phyloP scores from a whole-genome alignment of 2,329 filamentous ascomycete species.

The Stachybotrys chartarum region DNA sequence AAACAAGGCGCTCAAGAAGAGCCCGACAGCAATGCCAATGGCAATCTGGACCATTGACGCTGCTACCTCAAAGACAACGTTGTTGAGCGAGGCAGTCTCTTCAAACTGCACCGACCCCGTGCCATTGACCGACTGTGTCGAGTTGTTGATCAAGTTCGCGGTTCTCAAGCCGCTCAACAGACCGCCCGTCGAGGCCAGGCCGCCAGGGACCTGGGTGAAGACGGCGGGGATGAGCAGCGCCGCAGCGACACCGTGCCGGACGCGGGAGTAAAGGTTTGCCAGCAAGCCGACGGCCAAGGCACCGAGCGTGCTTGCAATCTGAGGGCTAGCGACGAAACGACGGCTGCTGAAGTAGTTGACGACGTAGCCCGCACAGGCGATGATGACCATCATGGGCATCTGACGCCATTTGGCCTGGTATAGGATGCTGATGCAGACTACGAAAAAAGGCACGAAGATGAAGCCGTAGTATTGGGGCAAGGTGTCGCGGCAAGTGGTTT shows the following conservation, averaged over 20 bases:
- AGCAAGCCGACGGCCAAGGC: conserved; percentile 70
- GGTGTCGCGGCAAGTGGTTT: conserved; percentile 32
- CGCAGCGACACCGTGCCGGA: conserved; percentile 44
- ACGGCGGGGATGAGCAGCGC: conserved; percentile 40
- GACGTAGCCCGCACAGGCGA: conserved; percentile 66
- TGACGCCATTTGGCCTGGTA: conserved; percentile 81
- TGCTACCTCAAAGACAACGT: conserved; percentile 36
- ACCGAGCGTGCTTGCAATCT: conserved; percentile 70
- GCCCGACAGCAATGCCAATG: conserved; percentile 42
- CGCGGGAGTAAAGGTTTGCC: conserved; percentile 68
- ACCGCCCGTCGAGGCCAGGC: conserved; percentile 38
- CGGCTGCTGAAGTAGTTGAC: conserved; percentile 67
- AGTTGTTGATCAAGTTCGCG: conserved; percentile 36
- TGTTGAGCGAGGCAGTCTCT: conserved; percentile 18
- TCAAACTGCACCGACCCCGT: conserved; percentile 19
- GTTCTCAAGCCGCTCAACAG: conserved; percentile 36
- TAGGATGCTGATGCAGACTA: conserved; percentile 65
- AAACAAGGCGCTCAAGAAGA: conserved; percentile 41
- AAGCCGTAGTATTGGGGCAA: conserved; percentile 47
- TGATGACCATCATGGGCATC: conserved; percentile 67
- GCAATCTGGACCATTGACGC: conserved; percentile 46
- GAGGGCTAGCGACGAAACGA: conserved; percentile 61
- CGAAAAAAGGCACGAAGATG: conserved; percentile 67
- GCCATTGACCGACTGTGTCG: conserved; percentile 24
- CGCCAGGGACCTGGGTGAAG: conserved; percentile 41